Base-by-base conservation (phyloP, 139 green algal genomes). In the Pseudopediastrum boryanum region DNA sequence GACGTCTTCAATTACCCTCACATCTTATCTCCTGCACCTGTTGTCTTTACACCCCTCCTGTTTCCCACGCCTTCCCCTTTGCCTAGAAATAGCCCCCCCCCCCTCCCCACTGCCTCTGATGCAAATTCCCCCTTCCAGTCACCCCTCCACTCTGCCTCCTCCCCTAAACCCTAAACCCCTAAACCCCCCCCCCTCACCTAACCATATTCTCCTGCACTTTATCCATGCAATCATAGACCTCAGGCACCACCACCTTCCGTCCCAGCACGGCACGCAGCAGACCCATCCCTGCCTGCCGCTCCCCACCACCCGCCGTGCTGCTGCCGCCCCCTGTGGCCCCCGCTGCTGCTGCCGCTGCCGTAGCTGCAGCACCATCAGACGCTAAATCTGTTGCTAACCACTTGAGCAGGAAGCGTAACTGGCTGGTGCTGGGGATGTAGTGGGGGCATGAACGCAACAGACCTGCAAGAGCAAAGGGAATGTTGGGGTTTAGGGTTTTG, bases 181-280 rank as follows among this genome's bases (percentile, higher is more conserved):
- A n/a, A n/a, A n/a, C n/a, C n/a, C n/a, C n/a, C n/a, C n/a, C n/a
- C 59, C 42, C 82, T 83, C 64, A 87, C 84, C 69, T 85, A 46
- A 91, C 81, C 79, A 91, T 86, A 33, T 88, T 48, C 77, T 85
- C 72, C 82, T 94, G 85, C 42, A 98, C 89, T 10, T 84, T 72
- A 35, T 85, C 75, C 94, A 98, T 97, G 2, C 95, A 66, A 83
- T 98, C 95, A 75, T 98, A 98, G 66, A 98, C 88, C 83, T 98
- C 93, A 0, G 93, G 92, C 68, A 97, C 77, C 75, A 98, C 83
- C 71, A 97, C 81, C 56, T 79, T 78, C 16, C 94, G 88, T 8
- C 46, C 43, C 21, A 98, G 74, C 50, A 98, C 85, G 35, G 93
- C 93, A 23, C 85, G 83, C 70, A 94, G 90, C 35, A 98, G 87